Conservation (phyloP, 2,329 filamentous ascomycete species). For the Cadophora luteo-olivacea region DNA sequence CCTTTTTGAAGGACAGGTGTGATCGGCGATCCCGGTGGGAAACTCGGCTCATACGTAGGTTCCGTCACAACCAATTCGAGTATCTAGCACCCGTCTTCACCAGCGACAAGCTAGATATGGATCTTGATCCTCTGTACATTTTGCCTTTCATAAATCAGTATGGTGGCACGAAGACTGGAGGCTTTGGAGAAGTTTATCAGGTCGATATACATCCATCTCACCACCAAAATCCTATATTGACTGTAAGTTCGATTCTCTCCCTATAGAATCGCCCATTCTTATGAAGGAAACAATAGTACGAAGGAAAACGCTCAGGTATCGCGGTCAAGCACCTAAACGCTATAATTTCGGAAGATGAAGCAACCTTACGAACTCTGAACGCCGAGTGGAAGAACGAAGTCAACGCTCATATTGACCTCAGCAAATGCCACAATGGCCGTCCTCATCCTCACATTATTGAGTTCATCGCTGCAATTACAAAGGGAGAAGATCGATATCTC, state of each 20-base stretch:
- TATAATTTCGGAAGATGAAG: not conserved
- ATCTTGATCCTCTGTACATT: not conserved
- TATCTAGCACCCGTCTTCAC: not conserved
- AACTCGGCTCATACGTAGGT: not conserved
- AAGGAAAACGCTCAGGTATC: not conserved
- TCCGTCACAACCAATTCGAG: not conserved
- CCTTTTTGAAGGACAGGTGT: not conserved
- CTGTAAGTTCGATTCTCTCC: not conserved
- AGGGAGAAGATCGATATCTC: not conserved
- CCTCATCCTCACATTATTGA: conserved; percentile 1
- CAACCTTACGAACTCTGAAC: not conserved
- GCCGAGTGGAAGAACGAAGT: not conserved
- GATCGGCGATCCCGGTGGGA: not conserved
- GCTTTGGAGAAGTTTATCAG: not conserved
- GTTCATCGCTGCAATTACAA: not conserved
- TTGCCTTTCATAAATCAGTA: too few species aligned
- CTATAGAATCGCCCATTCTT: too few species aligned
- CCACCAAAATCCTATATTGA: not conserved
- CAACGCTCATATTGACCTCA: not conserved
- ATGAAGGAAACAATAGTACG: too few species aligned
- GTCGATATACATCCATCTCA: not conserved
- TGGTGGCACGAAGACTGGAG: too few species aligned
- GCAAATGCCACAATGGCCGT: not conserved
- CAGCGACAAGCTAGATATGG: not conserved
- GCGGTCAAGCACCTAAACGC: not conserved